Evolutionary conservation across 1,284 basidiomycete genomes (phyloP).

Genomic region (Laetiporus sulphureus): DNA sequence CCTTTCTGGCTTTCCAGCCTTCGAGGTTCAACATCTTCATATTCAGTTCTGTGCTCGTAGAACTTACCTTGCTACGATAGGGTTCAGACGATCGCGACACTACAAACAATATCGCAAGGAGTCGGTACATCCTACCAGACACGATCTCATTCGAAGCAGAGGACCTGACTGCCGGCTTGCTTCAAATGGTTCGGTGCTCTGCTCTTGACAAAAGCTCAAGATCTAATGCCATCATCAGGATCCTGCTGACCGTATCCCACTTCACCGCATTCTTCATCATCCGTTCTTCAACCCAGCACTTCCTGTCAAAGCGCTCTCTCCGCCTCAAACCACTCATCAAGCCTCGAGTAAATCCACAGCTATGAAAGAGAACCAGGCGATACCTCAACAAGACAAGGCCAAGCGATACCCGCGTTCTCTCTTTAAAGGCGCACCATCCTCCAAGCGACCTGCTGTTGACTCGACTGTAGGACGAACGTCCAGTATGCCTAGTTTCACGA

Average conservation of each 20-base stretch:
- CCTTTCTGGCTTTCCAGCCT: slow-evolving; percentile 15
- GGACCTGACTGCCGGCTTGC: slow-evolving; percentile 15
- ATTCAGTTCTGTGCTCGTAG: too few species aligned
- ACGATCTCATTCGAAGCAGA: slow-evolving; percentile 10
- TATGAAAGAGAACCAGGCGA: slow-evolving; percentile 3
- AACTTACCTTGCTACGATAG: too few species aligned
- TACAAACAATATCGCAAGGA: slow-evolving; percentile 18
- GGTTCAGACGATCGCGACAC: too few species aligned
- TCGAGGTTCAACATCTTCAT: slow-evolving; percentile 11
- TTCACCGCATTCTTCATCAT: slow-evolving; percentile 17
- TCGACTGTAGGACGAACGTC: too few species aligned
- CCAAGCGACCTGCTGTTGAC: too few species aligned
- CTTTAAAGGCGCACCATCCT: slow-evolving; percentile 4
- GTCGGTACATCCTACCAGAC: slow-evolving; percentile 8
- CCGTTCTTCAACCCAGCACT: slow-evolving; percentile 18
- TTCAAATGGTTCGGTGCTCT: slow-evolving; percentile 16
- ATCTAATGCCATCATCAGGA: slow-evolving; percentile 9
- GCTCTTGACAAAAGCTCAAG: neutral
- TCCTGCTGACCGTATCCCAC: slow-evolving; percentile 15
- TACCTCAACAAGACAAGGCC: neutral
- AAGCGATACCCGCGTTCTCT: slow-evolving; percentile 3
- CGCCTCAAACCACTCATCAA: neutral
- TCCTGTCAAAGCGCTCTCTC: slow-evolving; percentile 2
- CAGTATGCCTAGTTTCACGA: neutral
- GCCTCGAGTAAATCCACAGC: neutral